Base-by-base conservation (phyloP, 805 yeast species). In the Spathaspora hagerdaliae region DNA sequence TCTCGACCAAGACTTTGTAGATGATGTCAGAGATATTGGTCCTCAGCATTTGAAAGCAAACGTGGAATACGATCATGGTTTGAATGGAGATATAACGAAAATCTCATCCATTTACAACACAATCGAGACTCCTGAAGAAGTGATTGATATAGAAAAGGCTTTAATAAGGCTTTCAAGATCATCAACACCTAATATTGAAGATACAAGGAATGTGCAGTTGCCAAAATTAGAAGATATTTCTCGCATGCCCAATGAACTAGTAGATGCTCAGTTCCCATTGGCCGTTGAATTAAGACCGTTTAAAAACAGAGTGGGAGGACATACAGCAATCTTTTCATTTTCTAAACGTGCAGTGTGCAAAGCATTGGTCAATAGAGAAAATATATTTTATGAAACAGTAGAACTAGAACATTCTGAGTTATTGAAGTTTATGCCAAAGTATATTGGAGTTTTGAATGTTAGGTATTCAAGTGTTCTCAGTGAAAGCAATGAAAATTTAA, bases 291-390 rank as follows among this genome's bases (percentile, higher is more conserved):
- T 92, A 47, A 80, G 87, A 44, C 98, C 98, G 1, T 92, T 91
- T 66, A 83, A 84, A 45, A 90, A 94, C 60, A 90, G 87, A 59
- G 98, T 94, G 19, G 99, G 99, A 7, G 99, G 99, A 0, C 99
- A 94, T 61, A 92, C 97, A 0, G 97, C 97, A 1, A 90, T 94
- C 32, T 94, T 92, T 69, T 79, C 92, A 52, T 94, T 94, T 60
- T 85, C 96, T 5, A 87, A 83, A 54, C 74, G 87, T 47, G 98
- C 97, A 0, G 96, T 94, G 13, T 94, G 98, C 64, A 94, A 94
- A 64, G 94, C 94, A 0, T 71, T 95, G 49, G 88, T 90, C 49
- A 89, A 87, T 56, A 75, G 96, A 46, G 99, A 94, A 59, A 88
- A 94, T 65, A 67, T 74, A 50, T 91, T 96, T 85, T 94, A 94